phyloP scores from a whole-genome alignment of 805 yeast genomes.

The Candida koratica region DNA sequence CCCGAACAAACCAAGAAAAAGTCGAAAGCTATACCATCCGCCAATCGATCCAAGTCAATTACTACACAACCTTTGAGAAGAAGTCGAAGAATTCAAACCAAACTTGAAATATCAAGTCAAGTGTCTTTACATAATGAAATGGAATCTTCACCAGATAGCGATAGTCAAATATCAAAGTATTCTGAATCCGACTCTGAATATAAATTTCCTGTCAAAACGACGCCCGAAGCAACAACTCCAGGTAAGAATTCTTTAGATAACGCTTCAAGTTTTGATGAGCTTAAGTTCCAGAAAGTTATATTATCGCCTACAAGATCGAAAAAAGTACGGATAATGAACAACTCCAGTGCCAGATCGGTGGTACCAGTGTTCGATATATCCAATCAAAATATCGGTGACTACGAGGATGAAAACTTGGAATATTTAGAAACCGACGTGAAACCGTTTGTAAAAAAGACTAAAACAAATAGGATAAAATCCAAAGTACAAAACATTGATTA shows the following conservation, averaged over 20 bases:
- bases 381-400: constrained; percentile 32
- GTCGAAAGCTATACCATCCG: too few species aligned
- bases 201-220: not conserved
- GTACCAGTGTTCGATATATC: constrained; percentile 23
- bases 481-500: constrained; percentile 6
- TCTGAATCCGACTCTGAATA: constrained; percentile 2
- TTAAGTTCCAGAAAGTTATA: constrained; percentile 17
- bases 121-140: constrained; percentile 1
- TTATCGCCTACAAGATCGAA: constrained; percentile 23
- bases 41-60: not conserved
- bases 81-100: constrained; percentile 4
- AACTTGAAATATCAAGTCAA: not conserved
- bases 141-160: not conserved
- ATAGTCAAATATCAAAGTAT: not conserved
- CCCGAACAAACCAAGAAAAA: not conserved
- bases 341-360: constrained; percentile 11
- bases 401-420: constrained; percentile 29
- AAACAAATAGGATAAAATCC: not conserved
- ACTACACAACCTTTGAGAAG: constrained; percentile 1
- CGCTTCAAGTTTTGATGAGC: constrained; percentile 15
- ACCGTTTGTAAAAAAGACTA: not conserved
- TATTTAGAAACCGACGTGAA: constrained; percentile 19
- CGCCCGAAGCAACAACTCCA: not conserved
- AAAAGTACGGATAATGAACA: constrained; percentile 17
- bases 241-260: not conserved